A percentile compares a stretch with the other conserved stretches of the same genome.
Evolutionary conservation across 2,329 filamentous ascomycete species (phyloP).

Genomic region (Fusarium sp.): DNA sequence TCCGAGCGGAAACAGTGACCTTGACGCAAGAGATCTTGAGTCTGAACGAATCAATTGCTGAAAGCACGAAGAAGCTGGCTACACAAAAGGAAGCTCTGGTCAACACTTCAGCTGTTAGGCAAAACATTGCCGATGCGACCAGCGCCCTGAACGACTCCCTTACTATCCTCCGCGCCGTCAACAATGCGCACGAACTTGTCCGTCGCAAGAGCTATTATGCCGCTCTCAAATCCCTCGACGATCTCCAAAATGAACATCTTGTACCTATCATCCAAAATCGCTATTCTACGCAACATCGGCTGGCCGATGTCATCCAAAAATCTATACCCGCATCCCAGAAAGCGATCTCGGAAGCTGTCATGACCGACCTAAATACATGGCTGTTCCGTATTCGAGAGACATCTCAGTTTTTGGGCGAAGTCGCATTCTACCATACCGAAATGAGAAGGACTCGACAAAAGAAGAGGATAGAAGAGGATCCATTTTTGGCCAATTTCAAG

Average conservation of each 20-base stretch:
- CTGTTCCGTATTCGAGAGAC: slow-evolving; percentile 94
- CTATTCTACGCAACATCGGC: slow-evolving; percentile 92
- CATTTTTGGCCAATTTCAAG: slow-evolving; percentile 84
- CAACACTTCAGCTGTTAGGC: slow-evolving; percentile 88
- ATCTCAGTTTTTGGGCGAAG: slow-evolving; percentile 94
- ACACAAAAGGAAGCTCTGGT: slow-evolving; percentile 95
- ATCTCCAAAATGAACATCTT: slow-evolving; percentile 95
- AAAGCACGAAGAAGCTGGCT: slow-evolving; percentile 92
- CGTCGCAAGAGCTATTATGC: slow-evolving; percentile 96
- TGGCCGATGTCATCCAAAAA: slow-evolving; percentile 95
- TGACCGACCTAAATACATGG: slow-evolving; percentile 97
- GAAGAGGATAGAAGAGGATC: slow-evolving; percentile 80
- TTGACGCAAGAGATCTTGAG: slow-evolving; percentile 92
- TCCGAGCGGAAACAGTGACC: slow-evolving; percentile 89
- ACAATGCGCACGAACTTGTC: slow-evolving; percentile 92
- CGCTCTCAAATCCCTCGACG: slow-evolving; percentile 91
- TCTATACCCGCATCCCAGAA: slow-evolving; percentile 94
- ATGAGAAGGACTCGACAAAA: slow-evolving; percentile 85
- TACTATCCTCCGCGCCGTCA: slow-evolving; percentile 90
- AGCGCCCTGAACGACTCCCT: slow-evolving; percentile 90
- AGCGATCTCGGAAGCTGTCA: slow-evolving; percentile 94
- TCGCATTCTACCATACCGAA: slow-evolving; percentile 96
- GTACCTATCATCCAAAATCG: slow-evolving; percentile 78
- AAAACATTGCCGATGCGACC: slow-evolving; percentile 95
- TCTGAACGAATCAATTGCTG: slow-evolving; percentile 93